Base-by-base conservation (phyloP, 805 yeast species). In the Spathaspora arborariae region DNA sequence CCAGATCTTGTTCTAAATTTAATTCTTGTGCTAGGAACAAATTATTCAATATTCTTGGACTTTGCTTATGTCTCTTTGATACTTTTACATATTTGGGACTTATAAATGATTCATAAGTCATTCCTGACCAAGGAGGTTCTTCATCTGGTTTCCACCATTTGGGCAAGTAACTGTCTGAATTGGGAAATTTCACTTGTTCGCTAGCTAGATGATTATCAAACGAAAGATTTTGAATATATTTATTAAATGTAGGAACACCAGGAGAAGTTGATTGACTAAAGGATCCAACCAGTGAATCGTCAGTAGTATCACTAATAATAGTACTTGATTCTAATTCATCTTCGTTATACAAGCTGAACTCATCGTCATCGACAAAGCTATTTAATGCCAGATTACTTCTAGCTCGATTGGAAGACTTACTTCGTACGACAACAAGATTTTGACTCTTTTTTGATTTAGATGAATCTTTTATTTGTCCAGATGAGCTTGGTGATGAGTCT, bases 11-110 rank as follows among this genome's bases (percentile, higher is more conserved):
- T 9, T 18, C 34, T 30, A 33, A 20, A 44, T 43, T 44, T 47
- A 83, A 61, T 57, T 84, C 89, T 57, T 85, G 92, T 0, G 88
- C 86, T 35, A 84, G 59, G 46, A 84, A 82, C 46, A 84, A 58
- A 51, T 82, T 71, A 46, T 75, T 70, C 47, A 80, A 68, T 5
- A 74, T 68, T 35, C 67, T 66, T 2, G 77, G 78, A 20, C 81
- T 64, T 30, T 68, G 66, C 45, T 70, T 72, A 44, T 77, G 72
- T 49, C 70, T 75, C 47, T 74, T 74, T 51, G 70, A 70, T 7
- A 75, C 64, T 55, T 75, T 78, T 38, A 81, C 68, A 59, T 82
- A 78, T 47, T 74, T 77, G n/a, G 88, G 85, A 30, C 76, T 66
- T 26, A 67, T 63, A 21, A 80, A 59, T 26, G 78, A 70, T 46